Evolutionary conservation across 1,284 basidiomycete genomes (phyloP).

Genomic region (Phylloboletellus chloephorus): DNA sequence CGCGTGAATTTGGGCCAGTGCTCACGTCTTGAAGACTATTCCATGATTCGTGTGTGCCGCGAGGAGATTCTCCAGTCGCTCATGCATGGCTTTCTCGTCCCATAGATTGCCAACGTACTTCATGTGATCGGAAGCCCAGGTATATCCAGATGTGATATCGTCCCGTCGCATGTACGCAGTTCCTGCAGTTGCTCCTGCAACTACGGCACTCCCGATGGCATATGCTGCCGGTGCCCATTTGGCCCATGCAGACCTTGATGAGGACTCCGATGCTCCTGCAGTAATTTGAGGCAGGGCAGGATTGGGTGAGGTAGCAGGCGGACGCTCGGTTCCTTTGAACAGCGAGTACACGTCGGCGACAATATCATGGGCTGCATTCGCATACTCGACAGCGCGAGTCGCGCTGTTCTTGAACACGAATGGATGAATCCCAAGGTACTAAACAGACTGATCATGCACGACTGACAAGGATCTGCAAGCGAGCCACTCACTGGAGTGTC

Average conservation of each 20-base stretch:
- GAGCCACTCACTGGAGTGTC: slow-evolving; percentile 76
- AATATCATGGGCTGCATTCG: slow-evolving; percentile 59
- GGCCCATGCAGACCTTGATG: slow-evolving; percentile 40
- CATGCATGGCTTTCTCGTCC: slow-evolving; percentile 65
- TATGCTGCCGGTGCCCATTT: slow-evolving; percentile 63
- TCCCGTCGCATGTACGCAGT: slow-evolving; percentile 75
- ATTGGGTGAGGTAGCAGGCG: slow-evolving; percentile 28
- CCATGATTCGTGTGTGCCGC: slow-evolving; percentile 55
- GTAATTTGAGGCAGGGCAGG: slow-evolving; percentile 26
- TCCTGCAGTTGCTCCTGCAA: slow-evolving; percentile 84
- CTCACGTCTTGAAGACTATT: slow-evolving; percentile 73
- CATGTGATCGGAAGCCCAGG: slow-evolving; percentile 85
- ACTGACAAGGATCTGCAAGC: not conserved
- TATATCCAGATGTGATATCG: slow-evolving; percentile 66
- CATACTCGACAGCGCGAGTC: slow-evolving; percentile 71
- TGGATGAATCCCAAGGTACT: slow-evolving; percentile 88
- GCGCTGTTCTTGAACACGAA: slow-evolving; percentile 81
- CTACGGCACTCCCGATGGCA: slow-evolving; percentile 60
- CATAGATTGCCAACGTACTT: slow-evolving; percentile 86
- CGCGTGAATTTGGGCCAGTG: slow-evolving; percentile 10
- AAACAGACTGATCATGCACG: slow-evolving; percentile 2
- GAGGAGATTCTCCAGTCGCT: slow-evolving; percentile 60
- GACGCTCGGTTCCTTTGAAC: slow-evolving; percentile 41
- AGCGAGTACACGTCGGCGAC: slow-evolving; percentile 50
- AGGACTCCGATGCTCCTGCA: slow-evolving; percentile 20